Evolutionary conservation across 148 eudicot genomes (phyloP).

Genomic region (Chenopodium suecicum): DNA sequence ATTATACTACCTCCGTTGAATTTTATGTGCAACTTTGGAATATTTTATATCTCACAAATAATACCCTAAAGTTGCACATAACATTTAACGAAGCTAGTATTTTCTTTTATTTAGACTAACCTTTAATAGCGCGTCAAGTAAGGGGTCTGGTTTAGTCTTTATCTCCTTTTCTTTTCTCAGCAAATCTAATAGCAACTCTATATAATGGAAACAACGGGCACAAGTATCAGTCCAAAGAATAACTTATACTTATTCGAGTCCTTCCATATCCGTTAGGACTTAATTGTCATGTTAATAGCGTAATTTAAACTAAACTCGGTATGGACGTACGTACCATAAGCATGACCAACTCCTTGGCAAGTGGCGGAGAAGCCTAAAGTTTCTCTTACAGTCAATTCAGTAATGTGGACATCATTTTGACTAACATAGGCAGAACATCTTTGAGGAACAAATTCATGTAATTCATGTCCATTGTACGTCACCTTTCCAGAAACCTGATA

Average conservation of each 20-base stretch:
- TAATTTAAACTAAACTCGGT: too few relatives aligned
- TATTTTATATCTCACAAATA: too few relatives aligned
- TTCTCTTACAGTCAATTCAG: constrained; percentile 33
- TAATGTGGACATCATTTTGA: constrained; percentile 29
- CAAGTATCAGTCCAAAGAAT: neutral
- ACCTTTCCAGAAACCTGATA: constrained; percentile 23
- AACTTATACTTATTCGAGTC: too few relatives aligned
- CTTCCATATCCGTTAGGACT: too few relatives aligned
- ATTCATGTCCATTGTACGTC: constrained; percentile 30
- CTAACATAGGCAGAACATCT: constrained; percentile 32
- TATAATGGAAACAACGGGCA: neutral
- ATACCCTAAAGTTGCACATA: too few relatives aligned
- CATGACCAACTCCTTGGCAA: constrained; percentile 27
- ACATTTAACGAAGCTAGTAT: too few relatives aligned
- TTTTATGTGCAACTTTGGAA: too few relatives aligned
- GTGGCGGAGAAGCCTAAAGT: constrained; percentile 26
- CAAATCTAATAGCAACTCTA: constrained; percentile 37
- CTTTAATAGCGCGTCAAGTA: constrained; percentile 39
- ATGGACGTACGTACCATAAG: constrained; percentile 12
- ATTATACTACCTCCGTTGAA: too few relatives aligned
- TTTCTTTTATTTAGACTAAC: constrained; percentile 12
- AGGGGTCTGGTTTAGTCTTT: constrained; percentile 38
- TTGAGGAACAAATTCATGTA: constrained; percentile 32
- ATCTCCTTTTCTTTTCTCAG: constrained; percentile 40
- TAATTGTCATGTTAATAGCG: too few relatives aligned